Evolutionary conservation across 148 eudicot genomes (phyloP), one percentile per base, ranked within the genome.

Genomic region (Fagopyrum homotropicum): DNA sequence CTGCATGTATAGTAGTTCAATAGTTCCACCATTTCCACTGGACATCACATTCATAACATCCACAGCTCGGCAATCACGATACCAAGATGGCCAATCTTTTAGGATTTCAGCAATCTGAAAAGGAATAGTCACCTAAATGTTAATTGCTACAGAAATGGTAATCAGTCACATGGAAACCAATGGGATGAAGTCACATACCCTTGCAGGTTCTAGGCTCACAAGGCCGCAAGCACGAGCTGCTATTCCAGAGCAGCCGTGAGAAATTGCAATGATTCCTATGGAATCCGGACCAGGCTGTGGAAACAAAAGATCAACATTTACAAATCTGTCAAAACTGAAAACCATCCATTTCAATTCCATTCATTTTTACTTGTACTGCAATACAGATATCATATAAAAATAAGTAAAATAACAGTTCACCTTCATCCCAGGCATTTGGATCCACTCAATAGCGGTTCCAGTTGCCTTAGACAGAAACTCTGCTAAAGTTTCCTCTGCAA

Each of bases 361-460:
- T 60, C 29, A 17, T 60, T 16, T 60, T 29, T 29, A 29, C 26
- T 60, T 60, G 17, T 14, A 64, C 2, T 64, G 47, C 35, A 72
- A 72, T 46, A 47, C 9, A 48, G 4, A 54, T 35, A 35, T 29
- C 10, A 70, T 29, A 29, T 10, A 29, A 12, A 9, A 70, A 1
- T 7, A 40, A 22, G 4, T 12, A 43, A 12, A 29, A 22, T 69
- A 59, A 50, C 3, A 50, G 54, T 50, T 50, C 54, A 93, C 98
- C 98, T 93, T 93, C 96, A 93, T 93, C 91, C 98, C 96, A 93
- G 96, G 93, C 98, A 93, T 89, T 87, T 90, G 98, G 93, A 93
- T 93, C 98, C 98, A 93, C 96, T 93, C 98, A 54, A 93, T 90
- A 83, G 96, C 96, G 77, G 98, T 93, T 90, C 96, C 93, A 88